phyloP scores from a whole-genome alignment of 176 grass and related monocot species.

The Phoenix roebelenii region DNA sequence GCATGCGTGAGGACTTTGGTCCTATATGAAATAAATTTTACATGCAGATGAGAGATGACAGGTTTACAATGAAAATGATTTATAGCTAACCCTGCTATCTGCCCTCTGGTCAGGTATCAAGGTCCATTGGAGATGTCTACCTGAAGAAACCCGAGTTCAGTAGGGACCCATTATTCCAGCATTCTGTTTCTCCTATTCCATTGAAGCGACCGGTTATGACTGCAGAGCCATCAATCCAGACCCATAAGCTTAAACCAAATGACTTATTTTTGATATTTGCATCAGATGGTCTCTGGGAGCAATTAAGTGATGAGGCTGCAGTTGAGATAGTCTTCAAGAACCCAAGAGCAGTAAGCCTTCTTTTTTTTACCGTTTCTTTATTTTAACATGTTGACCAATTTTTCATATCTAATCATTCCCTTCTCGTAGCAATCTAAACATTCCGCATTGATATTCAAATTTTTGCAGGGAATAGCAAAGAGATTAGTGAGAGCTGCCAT shows the following conservation, averaged over 20 bases:
- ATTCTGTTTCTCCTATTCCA: neutral
- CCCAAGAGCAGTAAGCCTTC: slow-evolving; percentile 7
- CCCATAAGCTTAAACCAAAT: slow-evolving; percentile 9
- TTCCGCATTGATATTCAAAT: neutral
- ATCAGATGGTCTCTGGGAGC: slow-evolving; percentile 26
- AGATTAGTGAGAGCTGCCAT: slow-evolving; percentile 42
- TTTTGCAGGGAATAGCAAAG: slow-evolving; percentile 44
- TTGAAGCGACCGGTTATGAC: slow-evolving; percentile 17
- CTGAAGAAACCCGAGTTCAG: slow-evolving; percentile 20
- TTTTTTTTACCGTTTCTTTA: neutral
- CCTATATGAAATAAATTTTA: too few relatives aligned
- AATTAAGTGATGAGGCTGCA: slow-evolving; percentile 12
- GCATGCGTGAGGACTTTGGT: too few relatives aligned
- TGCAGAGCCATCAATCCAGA: slow-evolving; percentile 13
- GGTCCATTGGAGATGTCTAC: slow-evolving; percentile 24
- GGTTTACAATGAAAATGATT: too few relatives aligned
- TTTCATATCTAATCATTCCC: too few relatives aligned
- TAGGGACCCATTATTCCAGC: slow-evolving; percentile 6
- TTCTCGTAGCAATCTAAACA: too few relatives aligned
- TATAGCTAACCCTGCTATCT: too few relatives aligned
- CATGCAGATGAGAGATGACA: too few relatives aligned
- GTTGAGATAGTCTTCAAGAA: slow-evolving; percentile 14
- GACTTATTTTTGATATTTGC: slow-evolving; percentile 24
- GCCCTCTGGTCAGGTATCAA: slow-evolving; percentile 2
- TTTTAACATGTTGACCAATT: too few relatives aligned